phyloP scores from a whole-genome alignment of 2,329 filamentous ascomycete genomes.

The Thelonectria blattea region DNA sequence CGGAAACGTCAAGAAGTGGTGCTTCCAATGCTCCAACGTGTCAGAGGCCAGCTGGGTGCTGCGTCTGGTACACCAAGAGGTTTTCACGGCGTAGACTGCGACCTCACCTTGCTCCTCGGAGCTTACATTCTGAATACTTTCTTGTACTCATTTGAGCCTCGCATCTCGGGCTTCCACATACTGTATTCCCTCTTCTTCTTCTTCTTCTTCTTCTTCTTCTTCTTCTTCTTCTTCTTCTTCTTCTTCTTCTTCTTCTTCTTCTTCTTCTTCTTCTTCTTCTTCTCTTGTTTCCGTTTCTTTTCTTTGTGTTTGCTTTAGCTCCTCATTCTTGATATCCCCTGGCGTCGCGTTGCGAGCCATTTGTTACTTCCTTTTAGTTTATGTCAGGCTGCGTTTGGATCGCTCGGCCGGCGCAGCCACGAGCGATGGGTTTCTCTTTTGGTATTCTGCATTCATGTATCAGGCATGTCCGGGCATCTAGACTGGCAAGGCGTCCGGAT shows the following conservation, averaged over 20 bases:
- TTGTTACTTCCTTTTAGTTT: conserved; percentile 17
- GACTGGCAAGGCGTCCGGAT: conserved; percentile 33
- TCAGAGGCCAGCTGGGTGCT: conserved; percentile 62
- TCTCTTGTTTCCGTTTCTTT: conserved; percentile 15
- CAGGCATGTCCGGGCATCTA: conserved; percentile 31
- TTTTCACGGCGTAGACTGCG: conserved; percentile 46
- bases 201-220: conserved; percentile 5
- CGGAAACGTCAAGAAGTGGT: conserved; percentile 67
- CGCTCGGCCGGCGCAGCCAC: conserved; percentile 1
- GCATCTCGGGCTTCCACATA: not conserved
- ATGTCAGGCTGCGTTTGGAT: conserved; percentile 8
- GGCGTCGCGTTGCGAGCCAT: conserved; percentile 23
- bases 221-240: conserved; percentile 14
- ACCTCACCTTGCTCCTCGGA: conserved; percentile 4
- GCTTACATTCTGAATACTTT: conserved; percentile 1
- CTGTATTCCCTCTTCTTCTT: conserved; percentile 12
- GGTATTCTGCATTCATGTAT: conserved; percentile 20
- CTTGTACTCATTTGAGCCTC: conserved; percentile 8
- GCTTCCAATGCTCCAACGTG: conserved; percentile 63
- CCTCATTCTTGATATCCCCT: conserved; percentile 36
- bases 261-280: conserved; percentile 17
- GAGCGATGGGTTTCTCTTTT: conserved; percentile 33
- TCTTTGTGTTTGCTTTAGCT: not conserved
- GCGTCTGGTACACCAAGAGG: conserved; percentile 63
- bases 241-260: conserved; percentile 20